Percentiles rank a stretch among this genome's conserved stretches.
phyloP scores from a whole-genome alignment of 2,329 filamentous ascomycete genomes.

The Penicillium occitanis region DNA sequence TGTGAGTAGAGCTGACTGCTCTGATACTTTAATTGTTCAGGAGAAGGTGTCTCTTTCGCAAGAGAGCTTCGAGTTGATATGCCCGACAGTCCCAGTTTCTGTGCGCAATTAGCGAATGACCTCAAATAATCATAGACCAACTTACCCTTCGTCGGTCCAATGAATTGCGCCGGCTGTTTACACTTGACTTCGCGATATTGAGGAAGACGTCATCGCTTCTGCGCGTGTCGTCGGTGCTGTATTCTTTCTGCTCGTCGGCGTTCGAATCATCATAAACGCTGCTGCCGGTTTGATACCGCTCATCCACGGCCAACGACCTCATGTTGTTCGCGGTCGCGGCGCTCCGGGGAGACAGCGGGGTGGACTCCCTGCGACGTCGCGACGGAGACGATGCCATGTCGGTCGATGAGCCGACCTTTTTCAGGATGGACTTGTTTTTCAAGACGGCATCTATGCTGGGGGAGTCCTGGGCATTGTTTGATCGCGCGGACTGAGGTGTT shows the following conservation, averaged over 20 bases:
- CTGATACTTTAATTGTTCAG: conserved; percentile 22
- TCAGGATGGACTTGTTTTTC: conserved; percentile 25
- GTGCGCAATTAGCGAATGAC: conserved; percentile 11
- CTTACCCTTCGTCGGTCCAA: conserved; percentile 44
- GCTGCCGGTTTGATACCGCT: conserved; percentile 1
- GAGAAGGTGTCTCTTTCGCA: conserved; percentile 20
- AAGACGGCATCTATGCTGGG: conserved; percentile 29
- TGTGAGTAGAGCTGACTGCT: conserved; percentile 26
- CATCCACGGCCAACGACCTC: conserved; percentile 29
- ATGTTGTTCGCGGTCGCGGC: conserved; percentile 30
- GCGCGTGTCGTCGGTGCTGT: conserved; percentile 38
- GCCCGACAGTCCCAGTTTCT: conserved; percentile 21
- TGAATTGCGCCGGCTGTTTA: conserved; percentile 37
- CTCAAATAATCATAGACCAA: conserved; percentile 10
- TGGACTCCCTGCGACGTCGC: conserved; percentile 30
- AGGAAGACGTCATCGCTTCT: conserved; percentile 49
- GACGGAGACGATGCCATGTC: conserved; percentile 12
- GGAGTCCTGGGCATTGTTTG: conserved; percentile 13
- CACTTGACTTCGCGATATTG: conserved; percentile 47
- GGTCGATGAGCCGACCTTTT: conserved; percentile 16
- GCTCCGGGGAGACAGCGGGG: conserved; percentile 18
- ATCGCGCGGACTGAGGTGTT: conserved; percentile 23
- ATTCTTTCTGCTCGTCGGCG: conserved; percentile 32
- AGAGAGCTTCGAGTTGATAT: conserved; percentile 21
- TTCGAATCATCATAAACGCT: conserved; percentile 1